These are phyloP conservation scores for Striga asiatica DNA, from an alignment of 257 asterid species.

Conservation along the genomic window DNA sequence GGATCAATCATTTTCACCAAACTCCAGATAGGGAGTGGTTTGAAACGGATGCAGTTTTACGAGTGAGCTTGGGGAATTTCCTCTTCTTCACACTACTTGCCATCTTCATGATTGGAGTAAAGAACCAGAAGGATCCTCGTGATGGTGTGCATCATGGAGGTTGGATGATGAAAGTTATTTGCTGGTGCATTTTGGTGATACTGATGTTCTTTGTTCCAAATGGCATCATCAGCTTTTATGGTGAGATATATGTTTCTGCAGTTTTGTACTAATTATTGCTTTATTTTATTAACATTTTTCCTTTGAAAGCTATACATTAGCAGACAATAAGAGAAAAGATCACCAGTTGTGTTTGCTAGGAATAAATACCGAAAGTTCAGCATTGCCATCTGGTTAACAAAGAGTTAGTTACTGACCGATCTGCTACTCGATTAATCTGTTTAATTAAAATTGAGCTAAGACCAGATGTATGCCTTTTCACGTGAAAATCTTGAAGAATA, in stretches of 20 bases:
- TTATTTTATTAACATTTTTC: not conserved
- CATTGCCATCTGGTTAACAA: not conserved
- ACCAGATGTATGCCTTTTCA: not conserved
- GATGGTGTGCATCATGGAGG: conserved; percentile 79
- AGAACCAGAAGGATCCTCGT: conserved; percentile 79
- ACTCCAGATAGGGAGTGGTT: conserved; percentile 89
- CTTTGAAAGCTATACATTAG: not conserved
- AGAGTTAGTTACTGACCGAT: conserved; percentile 2
- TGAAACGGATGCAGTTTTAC: conserved; percentile 78
- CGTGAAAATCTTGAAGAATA: not conserved
- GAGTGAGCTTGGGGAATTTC: conserved; percentile 90
- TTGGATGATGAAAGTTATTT: conserved; percentile 78
- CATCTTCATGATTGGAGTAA: conserved; percentile 64
- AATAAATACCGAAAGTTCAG: not conserved
- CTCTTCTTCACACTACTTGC: conserved; percentile 67
- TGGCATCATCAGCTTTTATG: conserved; percentile 69
- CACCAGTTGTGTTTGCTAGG: not conserved
- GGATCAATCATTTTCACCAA: conserved; percentile 75
- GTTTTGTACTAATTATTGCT: not conserved
- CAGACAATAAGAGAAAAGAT: not conserved
- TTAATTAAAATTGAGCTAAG: not conserved
- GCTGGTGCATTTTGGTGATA: conserved; percentile 70
- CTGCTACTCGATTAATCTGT: not conserved
- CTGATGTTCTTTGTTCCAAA: conserved; percentile 78
- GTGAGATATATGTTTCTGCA: conserved; percentile 23